These are phyloP conservation scores for Helianthus annuus DNA, from an alignment of 129 eudicot genomes.

Conservation along the genomic window DNA sequence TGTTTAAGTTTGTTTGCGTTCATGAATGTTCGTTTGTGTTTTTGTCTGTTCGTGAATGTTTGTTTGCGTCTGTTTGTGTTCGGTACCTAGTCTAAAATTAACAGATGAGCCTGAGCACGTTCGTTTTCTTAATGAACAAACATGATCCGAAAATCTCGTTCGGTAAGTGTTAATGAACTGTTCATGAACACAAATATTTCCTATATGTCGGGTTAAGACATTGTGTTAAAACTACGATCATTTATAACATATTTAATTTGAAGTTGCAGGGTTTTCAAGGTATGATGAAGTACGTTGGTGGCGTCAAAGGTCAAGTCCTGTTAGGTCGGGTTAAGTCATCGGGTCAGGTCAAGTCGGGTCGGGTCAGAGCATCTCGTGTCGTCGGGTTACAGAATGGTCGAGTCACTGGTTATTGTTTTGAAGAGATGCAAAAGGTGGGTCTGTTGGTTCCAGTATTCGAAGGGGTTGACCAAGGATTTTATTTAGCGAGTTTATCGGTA, in stretches of 20 bases:
- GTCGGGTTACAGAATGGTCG: slow-evolving; percentile 3
- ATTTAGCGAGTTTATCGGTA: neutral
- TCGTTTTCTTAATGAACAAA: too few relatives aligned
- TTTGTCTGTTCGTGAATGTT: too few relatives aligned
- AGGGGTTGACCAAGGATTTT: slow-evolving; percentile 11
- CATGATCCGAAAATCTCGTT: too few relatives aligned
- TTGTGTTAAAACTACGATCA: neutral
- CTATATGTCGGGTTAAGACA: neutral
- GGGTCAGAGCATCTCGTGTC: slow-evolving; percentile 7
- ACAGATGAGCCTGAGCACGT: too few relatives aligned
- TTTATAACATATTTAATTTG: neutral
- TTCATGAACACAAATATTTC: too few relatives aligned
- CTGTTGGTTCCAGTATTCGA: neutral
- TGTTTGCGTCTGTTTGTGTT: too few relatives aligned
- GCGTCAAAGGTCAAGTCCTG: slow-evolving; percentile 25
- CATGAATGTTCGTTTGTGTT: too few relatives aligned
- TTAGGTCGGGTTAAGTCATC: slow-evolving; percentile 8
- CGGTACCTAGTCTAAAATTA: too few relatives aligned
- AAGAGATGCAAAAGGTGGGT: slow-evolving; percentile 13
- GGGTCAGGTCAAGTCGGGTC: slow-evolving; percentile 15
- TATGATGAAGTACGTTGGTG: neutral
- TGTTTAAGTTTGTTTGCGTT: too few relatives aligned
- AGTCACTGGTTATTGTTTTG: slow-evolving; percentile 1
- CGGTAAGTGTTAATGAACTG: too few relatives aligned
- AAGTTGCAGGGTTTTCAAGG: slow-evolving; percentile 3